Percentiles rank a stretch among this genome's conserved stretches.
These are phyloP conservation scores for Alternaria consortialis DNA, from an alignment of 2,329 filamentous ascomycete genomes.

Conservation along the genomic window DNA sequence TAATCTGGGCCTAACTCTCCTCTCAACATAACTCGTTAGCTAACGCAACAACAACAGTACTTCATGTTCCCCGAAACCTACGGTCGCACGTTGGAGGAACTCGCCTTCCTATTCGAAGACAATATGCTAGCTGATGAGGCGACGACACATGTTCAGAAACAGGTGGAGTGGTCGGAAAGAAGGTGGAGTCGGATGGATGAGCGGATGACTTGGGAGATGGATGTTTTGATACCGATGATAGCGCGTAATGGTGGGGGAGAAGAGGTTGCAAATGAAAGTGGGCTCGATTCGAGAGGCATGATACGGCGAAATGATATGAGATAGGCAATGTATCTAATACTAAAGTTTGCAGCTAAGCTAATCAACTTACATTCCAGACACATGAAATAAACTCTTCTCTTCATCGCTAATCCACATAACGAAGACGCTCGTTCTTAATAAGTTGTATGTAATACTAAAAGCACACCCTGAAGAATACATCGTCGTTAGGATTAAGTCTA, in stretches of 20 bases:
- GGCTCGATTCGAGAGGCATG: not conserved
- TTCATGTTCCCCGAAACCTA: slow-evolving; percentile 76
- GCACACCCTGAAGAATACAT: not conserved
- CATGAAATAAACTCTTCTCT: too few species aligned
- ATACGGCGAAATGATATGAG: not conserved
- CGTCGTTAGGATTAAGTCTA: not conserved
- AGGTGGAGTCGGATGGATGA: slow-evolving; percentile 14
- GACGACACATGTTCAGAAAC: slow-evolving; percentile 41
- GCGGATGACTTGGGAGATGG: slow-evolving; percentile 26
- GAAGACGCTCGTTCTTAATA: not conserved
- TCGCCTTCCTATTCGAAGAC: slow-evolving; percentile 58
- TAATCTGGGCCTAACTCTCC: not conserved
- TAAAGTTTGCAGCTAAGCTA: too few species aligned
- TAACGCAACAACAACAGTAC: slow-evolving; percentile 48
- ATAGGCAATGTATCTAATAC: not conserved
- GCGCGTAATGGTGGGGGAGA: not conserved
- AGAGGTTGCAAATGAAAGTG: not conserved
- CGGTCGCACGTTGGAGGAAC: slow-evolving; percentile 73
- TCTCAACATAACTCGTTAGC: not conserved
- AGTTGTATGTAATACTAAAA: not conserved
- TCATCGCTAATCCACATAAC: not conserved
- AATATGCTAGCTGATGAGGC: slow-evolving; percentile 40
- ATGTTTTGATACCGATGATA: slow-evolving; percentile 13
- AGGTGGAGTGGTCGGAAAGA: slow-evolving; percentile 33
- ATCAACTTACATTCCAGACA: too few species aligned